Evolutionary conservation across 2,329 filamentous ascomycete genomes (phyloP).

Genomic region (Apiospora sp.): DNA sequence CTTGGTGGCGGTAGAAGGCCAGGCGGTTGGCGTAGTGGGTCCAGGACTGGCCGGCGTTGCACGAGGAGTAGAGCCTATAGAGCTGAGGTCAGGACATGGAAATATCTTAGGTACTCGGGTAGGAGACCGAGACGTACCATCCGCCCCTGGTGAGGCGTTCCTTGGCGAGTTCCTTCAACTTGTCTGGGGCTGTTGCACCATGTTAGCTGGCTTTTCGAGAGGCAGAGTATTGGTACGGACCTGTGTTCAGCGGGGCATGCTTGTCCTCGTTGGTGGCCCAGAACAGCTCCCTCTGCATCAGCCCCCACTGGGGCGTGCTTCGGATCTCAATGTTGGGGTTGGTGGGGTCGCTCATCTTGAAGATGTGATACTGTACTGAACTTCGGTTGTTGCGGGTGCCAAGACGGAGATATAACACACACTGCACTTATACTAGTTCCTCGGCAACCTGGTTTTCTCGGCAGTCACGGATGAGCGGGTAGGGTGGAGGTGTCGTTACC

Average conservation of each 20-base stretch:
- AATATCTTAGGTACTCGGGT: not conserved
- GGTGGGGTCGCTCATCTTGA: constrained; percentile 38
- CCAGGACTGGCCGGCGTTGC: constrained; percentile 62
- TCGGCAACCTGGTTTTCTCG: too few relatives aligned
- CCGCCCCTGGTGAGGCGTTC: constrained; percentile 63
- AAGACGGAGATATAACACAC: not conserved
- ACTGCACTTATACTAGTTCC: too few relatives aligned
- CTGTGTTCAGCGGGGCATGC: constrained; percentile 37
- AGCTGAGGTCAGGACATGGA: not conserved
- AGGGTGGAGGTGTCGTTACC: not conserved
- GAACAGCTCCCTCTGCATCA: constrained; percentile 39
- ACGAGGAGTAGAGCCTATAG: constrained; percentile 60
- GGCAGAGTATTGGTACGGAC: constrained; percentile 28
- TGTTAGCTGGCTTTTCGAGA: not conserved
- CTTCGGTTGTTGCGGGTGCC: too few relatives aligned
- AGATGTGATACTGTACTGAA: not conserved
- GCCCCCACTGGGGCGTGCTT: constrained; percentile 39
- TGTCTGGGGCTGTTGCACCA: constrained; percentile 55
- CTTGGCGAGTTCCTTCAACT: constrained; percentile 65
- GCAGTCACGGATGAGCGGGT: not conserved
- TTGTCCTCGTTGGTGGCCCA: constrained; percentile 40
- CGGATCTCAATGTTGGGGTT: constrained; percentile 38
- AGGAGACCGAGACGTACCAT: constrained; percentile 47
- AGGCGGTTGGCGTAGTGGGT: constrained; percentile 65
- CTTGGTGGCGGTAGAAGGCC: constrained; percentile 70